Evolutionary conservation across 2,329 filamentous ascomycete species (phyloP).

Genomic region (Sarocladiaceae sp.): DNA sequence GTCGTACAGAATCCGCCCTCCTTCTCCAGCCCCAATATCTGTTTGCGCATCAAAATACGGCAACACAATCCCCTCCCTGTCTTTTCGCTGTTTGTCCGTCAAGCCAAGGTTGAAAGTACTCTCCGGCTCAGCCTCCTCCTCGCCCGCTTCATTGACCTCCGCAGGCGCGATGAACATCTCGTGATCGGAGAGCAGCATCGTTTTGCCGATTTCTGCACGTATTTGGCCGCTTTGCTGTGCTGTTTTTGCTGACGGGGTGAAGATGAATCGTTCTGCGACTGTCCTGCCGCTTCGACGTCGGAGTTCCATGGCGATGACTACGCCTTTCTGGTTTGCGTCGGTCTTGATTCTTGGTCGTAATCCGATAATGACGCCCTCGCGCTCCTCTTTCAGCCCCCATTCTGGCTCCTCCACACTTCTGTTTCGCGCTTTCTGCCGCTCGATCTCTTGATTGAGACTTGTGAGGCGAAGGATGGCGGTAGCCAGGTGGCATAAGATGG

Average conservation of each 20-base stretch:
- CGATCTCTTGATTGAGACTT: conserved; percentile 70
- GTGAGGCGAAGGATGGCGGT: conserved; percentile 76
- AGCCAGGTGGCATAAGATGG: conserved; percentile 76
- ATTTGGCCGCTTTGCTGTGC: conserved; percentile 7
- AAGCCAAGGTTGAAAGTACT: conserved; percentile 83
- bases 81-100: conserved; percentile 84
- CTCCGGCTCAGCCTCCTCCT: conserved; percentile 51
- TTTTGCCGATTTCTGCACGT: conserved; percentile 24
- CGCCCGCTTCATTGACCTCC: conserved; percentile 23
- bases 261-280: conserved; percentile 64
- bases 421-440: conserved; percentile 70
- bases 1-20: conserved; percentile 91
- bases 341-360: conserved; percentile 46
- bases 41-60: conserved; percentile 97
- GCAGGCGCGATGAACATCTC: conserved; percentile 55
- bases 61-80: conserved; percentile 83
- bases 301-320: conserved; percentile 83
- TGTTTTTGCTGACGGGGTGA: conserved; percentile 26
- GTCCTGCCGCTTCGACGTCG: conserved; percentile 76
- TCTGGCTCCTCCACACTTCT: conserved; percentile 70
- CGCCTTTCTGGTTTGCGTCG: conserved; percentile 32
- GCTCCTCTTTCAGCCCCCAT: conserved; percentile 73
- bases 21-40: conserved; percentile 72
- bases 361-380: conserved; percentile 75
- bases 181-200: conserved; percentile 71